These are phyloP conservation scores for Protea cynaroides DNA, from an alignment of 164 flowering plant species.

Conservation along the genomic window DNA sequence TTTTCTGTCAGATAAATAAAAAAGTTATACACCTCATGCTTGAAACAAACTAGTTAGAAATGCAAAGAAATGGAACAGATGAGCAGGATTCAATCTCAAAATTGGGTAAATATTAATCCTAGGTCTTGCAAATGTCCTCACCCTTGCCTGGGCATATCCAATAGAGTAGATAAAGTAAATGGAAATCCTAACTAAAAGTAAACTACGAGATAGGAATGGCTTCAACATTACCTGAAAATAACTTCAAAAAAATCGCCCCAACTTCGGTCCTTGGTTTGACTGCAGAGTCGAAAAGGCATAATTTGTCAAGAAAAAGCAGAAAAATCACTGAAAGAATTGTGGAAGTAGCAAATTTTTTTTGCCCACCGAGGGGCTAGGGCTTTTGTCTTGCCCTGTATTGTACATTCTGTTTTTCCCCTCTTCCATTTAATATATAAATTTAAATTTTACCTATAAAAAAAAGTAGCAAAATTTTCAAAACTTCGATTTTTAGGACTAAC, in stretches of 20 bases:
- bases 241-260: slow-evolving; percentile 26
- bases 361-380: no score
- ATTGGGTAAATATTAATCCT: neutral
- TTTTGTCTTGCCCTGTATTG: no score
- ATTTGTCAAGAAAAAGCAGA: no score
- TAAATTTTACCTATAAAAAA: no score
- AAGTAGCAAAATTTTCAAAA: no score
- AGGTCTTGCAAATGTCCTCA: neutral
- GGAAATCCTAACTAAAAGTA: no score
- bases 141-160: neutral
- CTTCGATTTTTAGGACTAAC: no score
- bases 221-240: slow-evolving; percentile 43
- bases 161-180: neutral
- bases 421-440: no score
- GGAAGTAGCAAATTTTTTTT: no score
- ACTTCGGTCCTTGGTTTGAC: slow-evolving; percentile 42
- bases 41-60: neutral
- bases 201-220: neutral
- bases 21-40: neutral
- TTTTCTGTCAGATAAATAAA: slow-evolving; percentile 22
- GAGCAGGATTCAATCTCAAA: neutral
- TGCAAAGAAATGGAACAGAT: neutral
- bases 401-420: no score
- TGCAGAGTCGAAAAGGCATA: slow-evolving; percentile 19
- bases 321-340: no score